Evolutionary conservation across 495 filamentous ascomycete genomes (phyloP).

Genomic region (Annulohypoxylon bovei): DNA sequence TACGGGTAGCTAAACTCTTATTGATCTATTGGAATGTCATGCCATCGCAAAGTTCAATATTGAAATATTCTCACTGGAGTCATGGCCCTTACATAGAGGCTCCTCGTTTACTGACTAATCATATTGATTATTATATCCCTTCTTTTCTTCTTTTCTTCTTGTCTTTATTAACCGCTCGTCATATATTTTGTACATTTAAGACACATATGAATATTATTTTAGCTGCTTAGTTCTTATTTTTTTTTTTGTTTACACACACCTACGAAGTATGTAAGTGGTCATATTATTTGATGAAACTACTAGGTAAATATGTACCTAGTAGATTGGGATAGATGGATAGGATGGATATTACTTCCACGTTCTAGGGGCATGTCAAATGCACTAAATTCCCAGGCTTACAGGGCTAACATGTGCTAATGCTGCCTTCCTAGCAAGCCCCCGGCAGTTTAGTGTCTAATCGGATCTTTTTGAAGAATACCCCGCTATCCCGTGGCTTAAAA

Average conservation of each 20-base stretch:
- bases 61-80: neutral
- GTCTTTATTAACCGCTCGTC: neutral
- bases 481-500: conserved; percentile 11
- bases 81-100: conserved; percentile 1
- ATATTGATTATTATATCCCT: neutral
- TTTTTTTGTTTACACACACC: neutral
- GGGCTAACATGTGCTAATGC: conserved; percentile 15
- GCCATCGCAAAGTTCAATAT: neutral
- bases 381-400: neutral
- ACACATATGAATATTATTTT: neutral
- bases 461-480: conserved; percentile 26
- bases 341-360: conserved; percentile 2
- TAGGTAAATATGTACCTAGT: no score
- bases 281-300: neutral
- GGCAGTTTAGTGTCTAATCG: conserved; percentile 27
- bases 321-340: no score
- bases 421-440: conserved; percentile 10
- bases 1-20: conserved; percentile 22
- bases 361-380: conserved; percentile 4
- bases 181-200: neutral
- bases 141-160: neutral
- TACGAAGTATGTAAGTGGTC: neutral
- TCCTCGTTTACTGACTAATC: neutral
- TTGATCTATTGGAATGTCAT: conserved; percentile 13
- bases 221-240: neutral